These are phyloP conservation scores for Oidiodendron maius DNA, from an alignment of 495 filamentous ascomycete genomes.

Conservation along the genomic window DNA sequence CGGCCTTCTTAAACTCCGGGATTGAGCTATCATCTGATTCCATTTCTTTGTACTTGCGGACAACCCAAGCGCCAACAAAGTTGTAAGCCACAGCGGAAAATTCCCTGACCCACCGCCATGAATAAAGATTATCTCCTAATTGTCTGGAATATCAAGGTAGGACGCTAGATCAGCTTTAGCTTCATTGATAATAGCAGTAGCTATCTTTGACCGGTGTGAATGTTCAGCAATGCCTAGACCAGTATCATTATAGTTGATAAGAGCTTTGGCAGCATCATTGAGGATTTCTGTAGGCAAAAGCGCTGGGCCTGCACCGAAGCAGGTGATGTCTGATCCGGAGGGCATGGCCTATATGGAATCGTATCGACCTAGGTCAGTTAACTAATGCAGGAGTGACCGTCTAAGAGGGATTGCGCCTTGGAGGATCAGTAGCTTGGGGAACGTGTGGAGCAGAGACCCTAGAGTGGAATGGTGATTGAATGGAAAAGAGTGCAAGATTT, in stretches of 20 bases:
- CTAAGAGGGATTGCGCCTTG: too few species aligned
- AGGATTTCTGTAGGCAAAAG: constrained; percentile 74
- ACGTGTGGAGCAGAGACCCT: too few species aligned
- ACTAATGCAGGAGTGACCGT: too few species aligned
- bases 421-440: too few species aligned
- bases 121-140: constrained; percentile 76
- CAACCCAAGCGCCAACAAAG: constrained; percentile 74
- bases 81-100: constrained; percentile 81
- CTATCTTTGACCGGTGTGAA: constrained; percentile 79
- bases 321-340: constrained; percentile 50
- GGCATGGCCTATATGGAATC: too few species aligned
- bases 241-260: constrained; percentile 76
- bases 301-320: constrained; percentile 87
- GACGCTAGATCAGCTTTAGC: constrained; percentile 58
- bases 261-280: constrained; percentile 62
- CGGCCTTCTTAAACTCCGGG: background rate
- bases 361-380: too few species aligned
- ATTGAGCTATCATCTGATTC: background rate
- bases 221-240: constrained; percentile 82
- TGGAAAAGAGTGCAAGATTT: too few species aligned
- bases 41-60: constrained; percentile 44
- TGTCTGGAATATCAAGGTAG: constrained; percentile 68
- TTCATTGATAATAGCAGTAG: constrained; percentile 62
- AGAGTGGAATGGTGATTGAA: too few species aligned
- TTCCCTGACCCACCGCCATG: constrained; percentile 77